Evolutionary conservation across 2,329 filamentous ascomycete genomes (phyloP), one percentile per base, ranked within the genome.

Genomic region (Hypoxylon sp.): DNA sequence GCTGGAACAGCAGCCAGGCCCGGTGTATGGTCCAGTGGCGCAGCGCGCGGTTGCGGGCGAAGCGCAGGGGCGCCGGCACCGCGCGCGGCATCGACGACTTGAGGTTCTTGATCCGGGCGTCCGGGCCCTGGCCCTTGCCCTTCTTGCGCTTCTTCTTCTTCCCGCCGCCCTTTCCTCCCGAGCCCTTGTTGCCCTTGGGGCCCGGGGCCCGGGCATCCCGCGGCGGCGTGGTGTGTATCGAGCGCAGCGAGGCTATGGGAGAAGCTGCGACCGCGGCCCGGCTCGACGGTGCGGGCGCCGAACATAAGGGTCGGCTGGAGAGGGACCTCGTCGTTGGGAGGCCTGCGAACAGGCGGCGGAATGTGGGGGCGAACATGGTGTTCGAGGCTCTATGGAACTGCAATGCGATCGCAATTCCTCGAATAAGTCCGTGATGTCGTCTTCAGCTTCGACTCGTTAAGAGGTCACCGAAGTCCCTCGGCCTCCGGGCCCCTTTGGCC

Each of bases 11-110:
- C 69, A 91, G 83, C 92, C 93, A 98, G 18, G 94, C 94, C 68
- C 95, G 92, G 81, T 98, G 93, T 76, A 99, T 98, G 48, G 95
- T 98, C 95, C 95, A 99, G 82, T 99, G 95, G 42, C 95, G 91
- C 64, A 99, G 87, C 76, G 87, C 85, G 54, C 95, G 88, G 75
- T 89, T 90, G 68, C 94, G 92, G 35, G 87, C 92, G 84, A 98
- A 93, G 69, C 92, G 89, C 64, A 99, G 85, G 0, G 95, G 93
- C 0, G 84, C 78, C 4, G 83, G 83, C 0, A 80, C 78, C n/a
- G 72, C 73, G 24, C 79, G 79, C 66, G 81, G 80, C 73, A 81
- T 79, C 61, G 81, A 79, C 48, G 75, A 69, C 55, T 75, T 77
- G 56, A 83, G 74, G 56, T 77, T 78, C 46, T 71, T 63, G 67